phyloP scores from a whole-genome alignment of 139 green algal species.

The Chlorella sorokiniana region DNA sequence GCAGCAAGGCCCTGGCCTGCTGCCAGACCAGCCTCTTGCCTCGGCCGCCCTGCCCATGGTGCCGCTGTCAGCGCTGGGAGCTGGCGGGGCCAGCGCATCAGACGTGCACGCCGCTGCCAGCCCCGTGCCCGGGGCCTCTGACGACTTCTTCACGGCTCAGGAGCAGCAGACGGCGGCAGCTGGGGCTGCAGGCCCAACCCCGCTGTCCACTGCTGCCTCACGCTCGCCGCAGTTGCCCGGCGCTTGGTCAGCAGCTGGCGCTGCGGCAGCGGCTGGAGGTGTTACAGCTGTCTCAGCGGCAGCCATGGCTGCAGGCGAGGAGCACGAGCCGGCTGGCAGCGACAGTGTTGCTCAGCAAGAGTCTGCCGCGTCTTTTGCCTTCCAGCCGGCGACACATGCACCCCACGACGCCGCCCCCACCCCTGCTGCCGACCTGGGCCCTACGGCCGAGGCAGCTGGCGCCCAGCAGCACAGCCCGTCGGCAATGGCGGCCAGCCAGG shows the following conservation, averaged over 20 bases:
- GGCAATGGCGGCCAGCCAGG: neutral
- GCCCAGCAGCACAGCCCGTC: too few relatives aligned
- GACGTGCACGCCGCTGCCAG: neutral
- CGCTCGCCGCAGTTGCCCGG: neutral
- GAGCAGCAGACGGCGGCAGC: conserved; percentile 7
- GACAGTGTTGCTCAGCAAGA: neutral
- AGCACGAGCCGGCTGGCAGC: neutral
- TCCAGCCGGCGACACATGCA: neutral
- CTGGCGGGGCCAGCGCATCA: too few relatives aligned
- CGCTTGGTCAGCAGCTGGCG: neutral
- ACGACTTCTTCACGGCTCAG: conserved; percentile 9
- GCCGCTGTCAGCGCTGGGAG: conserved; percentile 4
- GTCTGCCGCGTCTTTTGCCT: conserved; percentile 22
- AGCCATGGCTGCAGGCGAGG: neutral
- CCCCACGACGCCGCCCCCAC: neutral
- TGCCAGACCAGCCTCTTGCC: neutral
- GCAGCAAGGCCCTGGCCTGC: conserved; percentile 14
- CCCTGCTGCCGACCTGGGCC: neutral
- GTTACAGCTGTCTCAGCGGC: neutral
- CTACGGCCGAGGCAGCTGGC: neutral
- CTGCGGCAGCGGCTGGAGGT: neutral
- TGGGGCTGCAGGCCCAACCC: neutral
- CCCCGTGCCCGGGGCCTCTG: neutral
- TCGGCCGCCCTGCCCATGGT: conserved; percentile 1
- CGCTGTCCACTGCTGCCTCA: conserved; percentile 16